Evolutionary conservation across 768 basidiomycete species (phyloP), one percentile per base, ranked within the genome.

Genomic region (Boletus speciosus): DNA sequence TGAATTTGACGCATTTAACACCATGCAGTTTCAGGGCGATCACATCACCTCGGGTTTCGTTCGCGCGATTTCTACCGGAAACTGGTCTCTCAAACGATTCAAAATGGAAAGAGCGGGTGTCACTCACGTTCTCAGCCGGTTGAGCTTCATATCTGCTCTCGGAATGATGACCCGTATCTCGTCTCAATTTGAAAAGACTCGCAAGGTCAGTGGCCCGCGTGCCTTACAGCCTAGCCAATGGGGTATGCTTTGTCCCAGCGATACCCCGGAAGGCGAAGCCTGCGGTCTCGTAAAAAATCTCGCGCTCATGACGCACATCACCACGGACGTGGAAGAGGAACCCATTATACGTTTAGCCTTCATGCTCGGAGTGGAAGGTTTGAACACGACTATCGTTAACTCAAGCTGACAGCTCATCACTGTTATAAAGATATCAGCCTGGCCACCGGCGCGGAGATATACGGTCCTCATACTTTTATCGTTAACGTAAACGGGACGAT

Each of bases 121-220:
- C 43, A 99, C 97, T 0, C 97, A 99, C 67, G 97, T 99, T 59
- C 83, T 99, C 25, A 93, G 90, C 64, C 86, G 97, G 39, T 76
- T 99, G 47, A 91, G 88, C 66, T 99, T 96, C 78, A 97, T 99
- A 69, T 90, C 93, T 52, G 97, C 97, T 1, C 79, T 99, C 15
- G 97, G 97, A 15, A 99, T 98, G 97, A 99, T 99, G 97, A 99
- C 97, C 9, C 87, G 97, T 23, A 99, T 99, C 60, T 89, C 91
- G 11, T 96, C 93, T 21, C 97, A 99, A 73, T 99, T 99, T 68
- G 97, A 99, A 73, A 99, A 99, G 81, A 98, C 97, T 21, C 78
- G 97, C 54, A 99, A 99, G 71, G 97, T 99, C 55, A 96, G 93
- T 61, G 97, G 97, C 39, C 97, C 97, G 31, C 84, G 97, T 63